These are phyloP conservation scores for Rhizomucor pusillus DNA, from an alignment of 371 early-diverging fungal genomes.

Conservation along the genomic window DNA sequence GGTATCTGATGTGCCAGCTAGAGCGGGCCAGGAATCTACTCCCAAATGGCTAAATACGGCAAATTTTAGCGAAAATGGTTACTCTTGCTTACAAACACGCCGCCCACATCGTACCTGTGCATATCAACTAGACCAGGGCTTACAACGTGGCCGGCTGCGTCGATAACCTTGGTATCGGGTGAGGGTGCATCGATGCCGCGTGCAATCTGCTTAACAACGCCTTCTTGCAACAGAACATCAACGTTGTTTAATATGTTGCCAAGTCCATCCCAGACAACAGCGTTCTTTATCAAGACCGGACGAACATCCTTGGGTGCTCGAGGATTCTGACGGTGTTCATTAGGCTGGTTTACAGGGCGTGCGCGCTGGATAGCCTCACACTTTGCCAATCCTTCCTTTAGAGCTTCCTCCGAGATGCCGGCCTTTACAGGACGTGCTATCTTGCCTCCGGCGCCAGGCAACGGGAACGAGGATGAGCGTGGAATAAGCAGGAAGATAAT, in stretches of 20 bases:
- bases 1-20: slow-evolving; percentile 53
- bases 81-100: not conserved
- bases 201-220: slow-evolving; percentile 47
- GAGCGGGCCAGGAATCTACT: slow-evolving; percentile 58
- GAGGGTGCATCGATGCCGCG: slow-evolving; percentile 24
- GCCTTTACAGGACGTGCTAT: slow-evolving; percentile 11
- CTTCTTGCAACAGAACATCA: slow-evolving; percentile 53
- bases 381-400: slow-evolving; percentile 17
- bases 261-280: slow-evolving; percentile 58
- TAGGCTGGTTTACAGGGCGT: slow-evolving; percentile 4
- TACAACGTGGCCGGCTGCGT: slow-evolving; percentile 64
- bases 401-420: slow-evolving; percentile 15
- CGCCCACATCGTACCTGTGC: slow-evolving; percentile 53
- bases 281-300: slow-evolving; percentile 46
- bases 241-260: slow-evolving; percentile 37
- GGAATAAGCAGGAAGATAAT: slow-evolving; percentile 8
- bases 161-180: slow-evolving; percentile 36
- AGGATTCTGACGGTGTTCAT: slow-evolving; percentile 13
- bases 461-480: not conserved
- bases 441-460: not conserved
- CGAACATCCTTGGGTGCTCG: slow-evolving; percentile 15
- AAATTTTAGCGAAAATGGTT: slow-evolving; percentile 5
- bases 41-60: slow-evolving; percentile 51
- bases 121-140: slow-evolving; percentile 76
- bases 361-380: slow-evolving; percentile 9